Base-by-base conservation (phyloP, 805 yeast species). In the Saccharomycopsis guyanensis region DNA sequence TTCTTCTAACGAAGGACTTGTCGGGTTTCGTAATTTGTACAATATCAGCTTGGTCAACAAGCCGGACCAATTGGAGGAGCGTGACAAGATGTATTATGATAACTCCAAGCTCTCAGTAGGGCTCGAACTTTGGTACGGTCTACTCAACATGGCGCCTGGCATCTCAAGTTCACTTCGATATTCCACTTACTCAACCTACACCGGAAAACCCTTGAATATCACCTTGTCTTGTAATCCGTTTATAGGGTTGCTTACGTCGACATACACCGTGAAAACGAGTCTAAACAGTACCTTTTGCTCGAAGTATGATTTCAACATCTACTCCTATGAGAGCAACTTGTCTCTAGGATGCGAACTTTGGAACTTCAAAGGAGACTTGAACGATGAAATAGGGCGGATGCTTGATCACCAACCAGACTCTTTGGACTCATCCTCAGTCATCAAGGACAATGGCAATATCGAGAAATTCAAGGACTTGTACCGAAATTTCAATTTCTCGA, bases 131-230 rank as follows among this genome's bases (percentile, higher is more conserved):
- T 93, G 96, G 91, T 84, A 83, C 55, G 95, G 95, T 1, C 77
- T 87, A 0, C 62, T 73, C 38, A 82, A 85, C 39, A 82, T 86
- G 73, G 81, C 91, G 49, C 97, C 97, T 0, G 97, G 97, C 0
- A 60, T 89, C 16, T 86, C 96, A 0, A 76, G 94, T 1, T 91
- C 95, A 0, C 61, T 87, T 40, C 66, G 97, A 38, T 91, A 93
- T 60, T 75, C 91, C 1, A 86, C 96, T 0, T 81, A 86, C 51
- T 79, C 96, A 0, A 79, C 93, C 0, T 77, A 85, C 37, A 84
- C 95, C 0, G 95, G 94, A 3, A 83, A 86, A 52, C 98, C 98
- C 0, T 65, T 89, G 52, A 85, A 96, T 0, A 75, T 93, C 72
- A 84, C 97, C 0, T 58, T 91, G 34, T 81, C 95, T 0, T 72